A percentile compares a stretch with the other conserved stretches of the same genome.
Conservation (phyloP, 768 basidiomycete species). For the Naganishia friedmannii region DNA sequence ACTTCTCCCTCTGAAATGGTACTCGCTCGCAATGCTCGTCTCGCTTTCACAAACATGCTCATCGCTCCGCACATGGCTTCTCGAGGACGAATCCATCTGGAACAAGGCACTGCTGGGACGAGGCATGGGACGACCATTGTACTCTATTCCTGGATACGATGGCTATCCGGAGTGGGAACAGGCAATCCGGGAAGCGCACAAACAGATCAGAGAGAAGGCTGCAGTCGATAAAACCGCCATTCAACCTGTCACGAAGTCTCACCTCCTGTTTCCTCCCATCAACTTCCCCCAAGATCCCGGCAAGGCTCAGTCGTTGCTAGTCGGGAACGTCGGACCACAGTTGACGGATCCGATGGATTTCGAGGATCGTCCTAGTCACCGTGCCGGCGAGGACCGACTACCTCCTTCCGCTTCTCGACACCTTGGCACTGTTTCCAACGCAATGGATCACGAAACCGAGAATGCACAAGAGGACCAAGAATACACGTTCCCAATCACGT, state of each 20-base stretch:
- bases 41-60: slow-evolving; percentile 25
- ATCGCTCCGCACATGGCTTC: slow-evolving; percentile 25
- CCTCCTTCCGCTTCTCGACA: slow-evolving; percentile 3
- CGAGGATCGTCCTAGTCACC: too few relatives aligned
- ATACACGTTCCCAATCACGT: slow-evolving; percentile 6
- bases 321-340: too few relatives aligned
- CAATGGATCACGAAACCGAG: slow-evolving; percentile 1
- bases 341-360: too few relatives aligned
- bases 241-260: neutral
- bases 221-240: neutral
- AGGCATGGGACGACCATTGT: slow-evolving; percentile 27
- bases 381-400: neutral
- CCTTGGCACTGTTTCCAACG: neutral
- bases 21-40: slow-evolving; percentile 28
- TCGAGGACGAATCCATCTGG: slow-evolving; percentile 30
- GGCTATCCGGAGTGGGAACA: slow-evolving; percentile 11
- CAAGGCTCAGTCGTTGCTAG: too few relatives aligned
- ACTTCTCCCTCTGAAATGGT: slow-evolving; percentile 30
- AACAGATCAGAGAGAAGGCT: slow-evolving; percentile 4
- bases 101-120: slow-evolving; percentile 27
- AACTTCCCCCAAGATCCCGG: neutral
- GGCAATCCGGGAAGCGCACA: slow-evolving; percentile 6
- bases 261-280: neutral
- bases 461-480: neutral
- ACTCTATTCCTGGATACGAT: slow-evolving; percentile 26